Evolutionary conservation across 306 rosid genomes (phyloP).

Genomic region (Cyclanthera cordifolia): DNA sequence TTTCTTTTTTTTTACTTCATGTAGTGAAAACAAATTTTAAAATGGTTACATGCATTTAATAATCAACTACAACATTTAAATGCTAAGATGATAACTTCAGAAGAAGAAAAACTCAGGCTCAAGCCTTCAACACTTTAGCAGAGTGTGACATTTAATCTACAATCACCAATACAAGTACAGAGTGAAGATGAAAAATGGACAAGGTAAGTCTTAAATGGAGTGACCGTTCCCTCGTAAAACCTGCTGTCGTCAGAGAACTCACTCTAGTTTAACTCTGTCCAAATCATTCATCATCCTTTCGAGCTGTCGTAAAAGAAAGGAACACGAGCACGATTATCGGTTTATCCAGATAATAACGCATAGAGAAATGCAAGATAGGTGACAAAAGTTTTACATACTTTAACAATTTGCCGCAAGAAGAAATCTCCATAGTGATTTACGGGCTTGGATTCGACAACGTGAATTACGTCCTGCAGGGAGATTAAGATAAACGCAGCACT

Average conservation of each 20-base stretch:
- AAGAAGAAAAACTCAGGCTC: neutral
- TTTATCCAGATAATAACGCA: neutral
- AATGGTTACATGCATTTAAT: too few relatives aligned
- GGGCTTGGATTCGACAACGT: conserved; percentile 60
- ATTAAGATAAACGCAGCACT: neutral
- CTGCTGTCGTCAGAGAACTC: conserved; percentile 18
- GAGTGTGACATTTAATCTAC: conserved; percentile 4
- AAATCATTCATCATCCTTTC: conserved; percentile 68
- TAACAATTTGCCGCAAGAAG: conserved; percentile 79
- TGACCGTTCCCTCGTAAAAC: neutral
- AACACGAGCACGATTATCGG: neutral
- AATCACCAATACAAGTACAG: neutral
- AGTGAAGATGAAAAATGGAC: conserved; percentile 7
- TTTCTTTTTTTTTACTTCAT: neutral
- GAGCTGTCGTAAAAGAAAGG: conserved; percentile 37
- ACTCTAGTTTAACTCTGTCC: conserved; percentile 74
- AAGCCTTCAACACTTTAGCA: neutral
- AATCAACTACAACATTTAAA: neutral
- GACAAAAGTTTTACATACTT: conserved; percentile 34
- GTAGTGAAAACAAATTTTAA: too few relatives aligned
- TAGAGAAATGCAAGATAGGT: neutral
- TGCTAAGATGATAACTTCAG: neutral
- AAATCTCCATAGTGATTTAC: conserved; percentile 70
- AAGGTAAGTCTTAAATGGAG: neutral
- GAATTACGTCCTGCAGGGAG: conserved; percentile 56